These are phyloP conservation scores for Saccharomycopsis microspora DNA, from an alignment of 805 yeast genomes.

Conservation along the genomic window DNA sequence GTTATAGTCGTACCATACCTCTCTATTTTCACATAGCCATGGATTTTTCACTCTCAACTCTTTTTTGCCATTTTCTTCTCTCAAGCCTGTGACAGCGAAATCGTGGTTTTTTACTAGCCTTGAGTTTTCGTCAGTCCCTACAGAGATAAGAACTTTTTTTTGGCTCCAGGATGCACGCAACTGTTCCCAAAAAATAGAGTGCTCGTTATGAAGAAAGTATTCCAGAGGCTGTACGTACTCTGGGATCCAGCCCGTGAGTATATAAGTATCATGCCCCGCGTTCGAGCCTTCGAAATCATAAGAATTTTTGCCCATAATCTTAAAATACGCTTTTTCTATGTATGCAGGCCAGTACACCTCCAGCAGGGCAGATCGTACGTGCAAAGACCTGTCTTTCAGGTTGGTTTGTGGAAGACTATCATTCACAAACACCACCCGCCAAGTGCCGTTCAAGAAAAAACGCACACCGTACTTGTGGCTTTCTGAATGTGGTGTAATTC, in stretches of 20 bases:
- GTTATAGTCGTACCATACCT: slow-evolving; percentile 19
- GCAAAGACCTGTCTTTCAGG: background rate
- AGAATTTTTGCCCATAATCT: slow-evolving; percentile 39
- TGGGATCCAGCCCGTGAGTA: slow-evolving; percentile 66
- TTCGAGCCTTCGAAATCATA: slow-evolving; percentile 67
- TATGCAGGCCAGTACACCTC: slow-evolving; percentile 52
- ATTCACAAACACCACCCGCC: slow-evolving; percentile 6
- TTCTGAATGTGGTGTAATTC: slow-evolving; percentile 3
- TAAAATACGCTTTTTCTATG: slow-evolving; percentile 68
- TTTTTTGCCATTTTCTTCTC: slow-evolving; percentile 15
- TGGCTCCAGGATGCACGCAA: slow-evolving; percentile 22
- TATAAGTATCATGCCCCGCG: slow-evolving; percentile 55
- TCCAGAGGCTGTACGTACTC: slow-evolving; percentile 32
- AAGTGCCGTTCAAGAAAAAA: slow-evolving; percentile 11
- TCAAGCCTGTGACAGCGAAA: slow-evolving; percentile 43
- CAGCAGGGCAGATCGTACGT: slow-evolving; percentile 5
- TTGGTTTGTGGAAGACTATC: slow-evolving; percentile 10
- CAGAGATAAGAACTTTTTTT: slow-evolving; percentile 38
- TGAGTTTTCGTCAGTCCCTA: slow-evolving; percentile 32
- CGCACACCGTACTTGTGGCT: slow-evolving; percentile 11
- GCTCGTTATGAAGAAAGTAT: slow-evolving; percentile 20
- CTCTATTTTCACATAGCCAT: slow-evolving; percentile 22
- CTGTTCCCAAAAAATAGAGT: slow-evolving; percentile 24
- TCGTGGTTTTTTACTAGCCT: slow-evolving; percentile 52
- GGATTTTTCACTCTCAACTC: slow-evolving; percentile 34